Base-by-base conservation (phyloP, 805 yeast species). In the Saccharomycopsis amapae region DNA sequence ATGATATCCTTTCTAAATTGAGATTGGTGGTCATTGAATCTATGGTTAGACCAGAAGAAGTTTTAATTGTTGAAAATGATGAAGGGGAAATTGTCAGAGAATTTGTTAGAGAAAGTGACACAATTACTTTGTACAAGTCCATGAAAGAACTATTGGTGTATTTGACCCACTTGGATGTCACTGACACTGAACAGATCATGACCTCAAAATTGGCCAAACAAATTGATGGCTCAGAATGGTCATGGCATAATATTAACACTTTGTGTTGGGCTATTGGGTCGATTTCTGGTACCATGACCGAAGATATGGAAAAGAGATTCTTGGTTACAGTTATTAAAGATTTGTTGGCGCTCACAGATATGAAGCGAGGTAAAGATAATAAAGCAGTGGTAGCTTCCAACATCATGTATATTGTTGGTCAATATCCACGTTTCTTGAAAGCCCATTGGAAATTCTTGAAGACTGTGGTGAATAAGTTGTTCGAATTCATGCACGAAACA, bases 221-320 rank as follows among this genome's bases (percentile, higher is more conserved):
- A 68, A 80, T 90, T 44, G 97, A 93, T 64, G 97, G 94, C 37
- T 74, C 85, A 46, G 98, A 93, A 68, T 93, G 99, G 99, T 89
- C 97, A 24, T 93, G 98, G 97, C 94, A 88, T 62, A 90, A 90
- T 61, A 83, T 93, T 58, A 93, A 93, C 64, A 93, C 97, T 2
- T 68, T 93, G 54, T 93, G 97, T 71, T 93, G 99, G 99, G 99
- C 99, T 9, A 93, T 93, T 63, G 99, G 99, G 52, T 90, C 97
- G 13, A 93, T 93, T 49, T 87, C 97, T 2, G 97, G 98, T 61
- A 85, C 98, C 1, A 93, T 93, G 98, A 88, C 85, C 61, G 97
- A 93, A 67, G 96, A 88, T 55, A 84, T 90, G 77, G 99, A 93
- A 62, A 93, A 89, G 67, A 76, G 93, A 57, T 93, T 93, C 62